phyloP scores from a whole-genome alignment of 1,139 yeast species.

The Nakaseomyces uthaithaninus region DNA sequence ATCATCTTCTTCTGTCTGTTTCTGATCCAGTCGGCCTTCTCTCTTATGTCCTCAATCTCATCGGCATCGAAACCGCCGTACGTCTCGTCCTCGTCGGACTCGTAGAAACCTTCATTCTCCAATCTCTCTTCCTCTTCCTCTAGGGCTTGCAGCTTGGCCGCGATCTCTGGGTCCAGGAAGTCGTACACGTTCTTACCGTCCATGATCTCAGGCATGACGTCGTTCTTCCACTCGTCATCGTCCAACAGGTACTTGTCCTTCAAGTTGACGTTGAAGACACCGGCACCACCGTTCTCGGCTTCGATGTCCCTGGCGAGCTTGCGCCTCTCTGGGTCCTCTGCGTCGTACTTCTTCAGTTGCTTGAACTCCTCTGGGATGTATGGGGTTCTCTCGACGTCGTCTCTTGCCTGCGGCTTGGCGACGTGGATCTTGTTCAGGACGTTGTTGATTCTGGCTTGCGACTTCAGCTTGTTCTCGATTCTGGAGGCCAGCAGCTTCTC shows the following conservation, averaged over 20 bases:
- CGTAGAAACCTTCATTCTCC: conserved; percentile 92
- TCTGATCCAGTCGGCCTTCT: conserved; percentile 92
- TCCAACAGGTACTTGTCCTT: conserved; percentile 87
- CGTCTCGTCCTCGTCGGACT: conserved; percentile 79
- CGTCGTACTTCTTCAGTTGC: conserved; percentile 56
- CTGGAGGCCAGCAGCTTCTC: conserved; percentile 91
- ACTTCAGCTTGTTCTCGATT: conserved; percentile 93
- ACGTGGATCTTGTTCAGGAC: conserved; percentile 94
- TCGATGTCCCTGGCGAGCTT: conserved; percentile 80
- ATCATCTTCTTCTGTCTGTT: conserved; percentile 91
- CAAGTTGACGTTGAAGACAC: conserved; percentile 89
- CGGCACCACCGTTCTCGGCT: conserved; percentile 96
- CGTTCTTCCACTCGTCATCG: conserved; percentile 96
- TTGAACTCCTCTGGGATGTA: conserved; percentile 71
- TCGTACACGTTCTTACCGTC: conserved; percentile 97
- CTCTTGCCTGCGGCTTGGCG: conserved; percentile 82
- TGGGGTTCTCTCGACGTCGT: conserved; percentile 72
- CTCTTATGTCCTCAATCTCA: conserved; percentile 64
- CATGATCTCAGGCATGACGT: conserved; percentile 90
- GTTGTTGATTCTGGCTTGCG: conserved; percentile 78
- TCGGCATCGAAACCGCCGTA: conserved; percentile 65
- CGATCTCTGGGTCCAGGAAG: conserved; percentile 92
- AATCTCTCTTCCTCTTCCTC: conserved; percentile 96
- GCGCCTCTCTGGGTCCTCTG: conserved; percentile 76
- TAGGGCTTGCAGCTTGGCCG: conserved; percentile 82